phyloP scores from a whole-genome alignment of 768 basidiomycete species.

The Gyrodon lividus region DNA sequence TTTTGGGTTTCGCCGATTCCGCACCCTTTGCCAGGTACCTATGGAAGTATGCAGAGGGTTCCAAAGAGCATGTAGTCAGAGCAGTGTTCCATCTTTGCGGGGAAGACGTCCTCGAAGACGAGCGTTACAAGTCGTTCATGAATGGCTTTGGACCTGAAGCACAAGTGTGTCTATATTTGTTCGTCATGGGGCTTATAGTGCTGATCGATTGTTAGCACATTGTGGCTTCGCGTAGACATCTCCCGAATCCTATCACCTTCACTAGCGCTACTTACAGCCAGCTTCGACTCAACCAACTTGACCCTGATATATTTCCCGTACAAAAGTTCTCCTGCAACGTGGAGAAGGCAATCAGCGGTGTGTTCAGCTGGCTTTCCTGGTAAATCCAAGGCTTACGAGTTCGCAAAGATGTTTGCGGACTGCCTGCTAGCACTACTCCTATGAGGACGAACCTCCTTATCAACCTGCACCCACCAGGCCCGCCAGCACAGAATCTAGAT shows the following conservation, averaged over 20 bases:
- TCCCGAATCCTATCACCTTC: slow-evolving; percentile 68
- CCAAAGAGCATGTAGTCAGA: slow-evolving; percentile 42
- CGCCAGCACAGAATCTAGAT: slow-evolving; percentile 37
- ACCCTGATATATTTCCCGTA: slow-evolving; percentile 68
- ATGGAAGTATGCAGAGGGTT: slow-evolving; percentile 39
- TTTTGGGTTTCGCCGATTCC: slow-evolving; percentile 45
- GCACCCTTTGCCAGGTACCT: slow-evolving; percentile 50
- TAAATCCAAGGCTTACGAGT: not conserved
- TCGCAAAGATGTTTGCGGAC: slow-evolving; percentile 34
- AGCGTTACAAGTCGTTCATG: slow-evolving; percentile 73
- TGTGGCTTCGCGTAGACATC: slow-evolving; percentile 62
- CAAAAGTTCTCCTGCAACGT: slow-evolving; percentile 52
- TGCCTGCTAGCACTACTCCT: slow-evolving; percentile 46
- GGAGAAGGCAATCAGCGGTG: slow-evolving; percentile 38
- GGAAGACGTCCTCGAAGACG: slow-evolving; percentile 64
- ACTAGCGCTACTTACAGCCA: slow-evolving; percentile 72
- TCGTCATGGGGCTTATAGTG: not conserved
- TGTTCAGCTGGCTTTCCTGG: slow-evolving; percentile 2
- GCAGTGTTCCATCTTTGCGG: slow-evolving; percentile 74
- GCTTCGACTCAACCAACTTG: slow-evolving; percentile 68
- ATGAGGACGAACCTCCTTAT: slow-evolving; percentile 44
- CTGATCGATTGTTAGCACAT: slow-evolving; percentile 56
- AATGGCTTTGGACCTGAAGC: slow-evolving; percentile 55
- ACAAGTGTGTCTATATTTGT: slow-evolving; percentile 47
- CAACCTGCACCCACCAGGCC: slow-evolving; percentile 45